A percentile compares a stretch with the other conserved stretches of the same genome.
Evolutionary conservation across 2,329 filamentous ascomycete genomes (phyloP).

Genomic region (Colletotrichum spaethianum): DNA sequence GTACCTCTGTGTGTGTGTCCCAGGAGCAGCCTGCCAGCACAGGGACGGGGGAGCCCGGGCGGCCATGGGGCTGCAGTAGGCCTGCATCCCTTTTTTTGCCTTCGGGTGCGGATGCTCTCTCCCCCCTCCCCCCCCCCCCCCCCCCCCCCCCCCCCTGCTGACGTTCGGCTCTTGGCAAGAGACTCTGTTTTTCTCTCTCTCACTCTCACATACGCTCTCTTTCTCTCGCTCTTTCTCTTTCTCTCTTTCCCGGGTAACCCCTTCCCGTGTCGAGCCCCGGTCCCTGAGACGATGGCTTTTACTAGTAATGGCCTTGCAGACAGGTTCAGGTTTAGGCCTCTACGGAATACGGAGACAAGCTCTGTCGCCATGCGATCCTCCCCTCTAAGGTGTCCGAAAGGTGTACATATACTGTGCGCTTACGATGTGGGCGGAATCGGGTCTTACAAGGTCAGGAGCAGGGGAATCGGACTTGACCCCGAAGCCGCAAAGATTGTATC

Average conservation of each 20-base stretch:
- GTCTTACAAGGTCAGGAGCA: not conserved
- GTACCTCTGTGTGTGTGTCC: constrained; percentile 28
- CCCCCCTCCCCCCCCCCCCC: constrained; percentile 30
- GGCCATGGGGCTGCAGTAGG: constrained; percentile 19
- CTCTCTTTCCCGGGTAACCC: constrained; percentile 1
- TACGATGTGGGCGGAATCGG: not conserved
- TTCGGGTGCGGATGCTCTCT: constrained; percentile 26
- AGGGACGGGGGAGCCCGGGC: constrained; percentile 3
- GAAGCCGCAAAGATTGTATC: not conserved
- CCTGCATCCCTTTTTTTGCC: constrained; percentile 24
- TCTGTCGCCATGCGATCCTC: not conserved
- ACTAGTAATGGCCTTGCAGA: constrained; percentile 26
- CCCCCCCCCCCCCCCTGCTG: constrained; percentile 30
- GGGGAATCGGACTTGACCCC: not conserved
- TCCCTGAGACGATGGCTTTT: constrained; percentile 22
- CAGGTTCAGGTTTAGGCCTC: not conserved
- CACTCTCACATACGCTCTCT: too few relatives aligned
- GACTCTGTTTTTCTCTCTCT: constrained; percentile 1
- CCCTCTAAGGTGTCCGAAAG: not conserved
- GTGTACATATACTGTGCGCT: constrained; percentile 4
- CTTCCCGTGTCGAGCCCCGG: constrained; percentile 10
- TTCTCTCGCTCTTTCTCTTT: not conserved
- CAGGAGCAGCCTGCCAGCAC: constrained; percentile 26
- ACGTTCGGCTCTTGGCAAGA: constrained; percentile 26
- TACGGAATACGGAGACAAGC: not conserved